A percentile compares a stretch with the other conserved stretches of the same genome.
These are phyloP conservation scores for Puccinellia tenuiflora DNA, from an alignment of 176 grass and related monocot species.

Conservation along the genomic window DNA sequence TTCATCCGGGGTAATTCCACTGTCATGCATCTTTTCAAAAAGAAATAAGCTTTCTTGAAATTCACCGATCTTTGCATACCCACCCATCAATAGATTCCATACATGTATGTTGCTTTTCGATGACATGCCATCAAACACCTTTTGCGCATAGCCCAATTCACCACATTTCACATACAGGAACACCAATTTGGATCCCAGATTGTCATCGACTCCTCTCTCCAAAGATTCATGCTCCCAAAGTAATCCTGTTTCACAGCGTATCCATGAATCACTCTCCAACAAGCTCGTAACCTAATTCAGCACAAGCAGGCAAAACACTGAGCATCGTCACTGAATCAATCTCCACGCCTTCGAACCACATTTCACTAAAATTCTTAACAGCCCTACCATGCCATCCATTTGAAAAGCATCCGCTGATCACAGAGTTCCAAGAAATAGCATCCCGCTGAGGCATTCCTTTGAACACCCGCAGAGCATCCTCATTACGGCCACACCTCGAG, in stretches of 20 bases:
- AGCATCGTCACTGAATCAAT: conserved; percentile 65
- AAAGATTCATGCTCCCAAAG: conserved; percentile 33
- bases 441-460: conserved; percentile 53
- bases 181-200: conserved; percentile 68
- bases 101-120: conserved; percentile 28
- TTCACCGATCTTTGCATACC: conserved; percentile 49
- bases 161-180: conserved; percentile 85
- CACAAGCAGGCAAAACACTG: conserved; percentile 62
- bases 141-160: conserved; percentile 47
- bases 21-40: conserved; percentile 60
- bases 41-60: conserved; percentile 57
- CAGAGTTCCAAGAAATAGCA: conserved; percentile 79
- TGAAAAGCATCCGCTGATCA: conserved; percentile 62
- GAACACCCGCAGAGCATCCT: conserved; percentile 47
- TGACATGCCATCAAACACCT: conserved; percentile 50
- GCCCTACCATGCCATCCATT: conserved; percentile 49
- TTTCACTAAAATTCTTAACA: conserved; percentile 37
- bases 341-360: conserved; percentile 43
- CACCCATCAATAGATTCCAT: conserved; percentile 71
- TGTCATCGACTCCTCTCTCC: conserved; percentile 29
- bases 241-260: conserved; percentile 49
- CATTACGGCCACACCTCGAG: conserved; percentile 42
- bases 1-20: conserved; percentile 47
- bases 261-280: conserved; percentile 69
- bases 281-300: conserved; percentile 39